Conservation (phyloP, 805 yeast species). For the Kregervanrija fluxuum region DNA sequence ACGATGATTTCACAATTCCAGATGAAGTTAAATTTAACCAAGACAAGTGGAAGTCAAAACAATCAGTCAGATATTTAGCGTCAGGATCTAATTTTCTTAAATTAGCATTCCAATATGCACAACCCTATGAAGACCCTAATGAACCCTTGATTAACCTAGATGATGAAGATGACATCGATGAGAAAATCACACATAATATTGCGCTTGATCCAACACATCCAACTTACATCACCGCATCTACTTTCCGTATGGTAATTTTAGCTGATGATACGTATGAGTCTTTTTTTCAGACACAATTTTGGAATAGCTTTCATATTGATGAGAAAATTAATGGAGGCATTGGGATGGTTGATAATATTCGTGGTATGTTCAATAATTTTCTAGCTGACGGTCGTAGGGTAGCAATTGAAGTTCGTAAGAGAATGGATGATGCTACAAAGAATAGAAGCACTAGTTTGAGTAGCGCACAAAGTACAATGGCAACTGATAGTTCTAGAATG, state of each 20-base stretch:
- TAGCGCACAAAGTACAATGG: conserved; percentile 4
- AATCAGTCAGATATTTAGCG: conserved; percentile 71
- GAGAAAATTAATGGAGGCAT: conserved; percentile 37
- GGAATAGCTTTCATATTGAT: conserved; percentile 60
- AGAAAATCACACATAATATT: conserved; percentile 48
- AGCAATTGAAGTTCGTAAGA: conserved; percentile 79
- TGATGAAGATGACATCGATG: conserved; percentile 28
- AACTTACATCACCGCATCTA: conserved; percentile 66
- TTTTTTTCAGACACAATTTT: conserved; percentile 64
- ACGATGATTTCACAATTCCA: conserved; percentile 43
- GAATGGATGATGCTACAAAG: conserved; percentile 68
- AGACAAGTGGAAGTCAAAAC: conserved; percentile 52
- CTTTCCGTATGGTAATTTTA: conserved; percentile 87
- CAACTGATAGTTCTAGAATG: background rate
- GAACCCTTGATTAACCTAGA: conserved; percentile 36
- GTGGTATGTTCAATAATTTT: conserved; percentile 86
- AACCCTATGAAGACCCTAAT: conserved; percentile 47
- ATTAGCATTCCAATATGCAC: conserved; percentile 86
- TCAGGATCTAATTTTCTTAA: conserved; percentile 85
- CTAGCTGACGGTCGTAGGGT: conserved; percentile 90
- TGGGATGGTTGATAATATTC: conserved; percentile 45
- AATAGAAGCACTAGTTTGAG: conserved; percentile 2
- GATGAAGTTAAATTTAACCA: conserved; percentile 56
- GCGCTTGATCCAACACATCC: conserved; percentile 81
- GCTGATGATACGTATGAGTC: conserved; percentile 93